These are phyloP conservation scores for Loxodes magnus DNA, from an alignment of 73 alveolate genomes.

Conservation along the genomic window DNA sequence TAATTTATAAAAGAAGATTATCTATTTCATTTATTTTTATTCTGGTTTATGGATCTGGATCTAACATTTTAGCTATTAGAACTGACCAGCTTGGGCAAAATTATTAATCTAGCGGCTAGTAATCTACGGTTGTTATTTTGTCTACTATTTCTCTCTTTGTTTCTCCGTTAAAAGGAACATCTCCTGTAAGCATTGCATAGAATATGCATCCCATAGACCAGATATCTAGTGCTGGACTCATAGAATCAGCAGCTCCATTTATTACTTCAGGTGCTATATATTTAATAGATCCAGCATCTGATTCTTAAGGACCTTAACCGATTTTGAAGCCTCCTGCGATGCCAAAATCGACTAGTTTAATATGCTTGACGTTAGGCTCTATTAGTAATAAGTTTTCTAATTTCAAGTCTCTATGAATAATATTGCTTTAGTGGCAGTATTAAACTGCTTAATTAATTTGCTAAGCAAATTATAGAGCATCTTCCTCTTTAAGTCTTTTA, in stretches of 20 bases:
- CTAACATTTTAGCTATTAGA: too few species aligned
- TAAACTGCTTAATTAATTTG: constrained; percentile 56
- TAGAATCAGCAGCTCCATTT: constrained; percentile 15
- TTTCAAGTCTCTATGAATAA: constrained; percentile 85
- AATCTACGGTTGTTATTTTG: constrained; percentile 13
- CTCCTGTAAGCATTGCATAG: constrained; percentile 31
- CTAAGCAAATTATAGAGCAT: constrained; percentile 59
- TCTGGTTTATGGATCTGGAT: too few species aligned
- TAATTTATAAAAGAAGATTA: too few species aligned
- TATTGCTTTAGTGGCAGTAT: constrained; percentile 73
- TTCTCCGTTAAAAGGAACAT: constrained; percentile 43
- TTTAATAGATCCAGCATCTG: constrained; percentile 27
- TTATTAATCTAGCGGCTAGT: too few species aligned
- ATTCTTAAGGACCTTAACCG: constrained; percentile 17
- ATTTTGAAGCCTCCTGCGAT: constrained; percentile 26
- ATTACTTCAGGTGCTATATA: constrained; percentile 34
- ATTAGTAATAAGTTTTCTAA: constrained; percentile 75
- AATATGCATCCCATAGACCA: constrained; percentile 40
- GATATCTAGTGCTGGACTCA: constrained; percentile 16
- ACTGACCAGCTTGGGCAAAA: too few species aligned
- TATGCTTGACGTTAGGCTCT: too few species aligned
- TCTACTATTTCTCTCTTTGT: constrained; percentile 19
- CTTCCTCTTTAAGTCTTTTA: constrained; percentile 52
- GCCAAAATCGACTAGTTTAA: constrained; percentile 31
- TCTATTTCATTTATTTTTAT: too few species aligned